Conservation (phyloP, 352 stramenopile species). For the Globisporangium heterothallicum region DNA sequence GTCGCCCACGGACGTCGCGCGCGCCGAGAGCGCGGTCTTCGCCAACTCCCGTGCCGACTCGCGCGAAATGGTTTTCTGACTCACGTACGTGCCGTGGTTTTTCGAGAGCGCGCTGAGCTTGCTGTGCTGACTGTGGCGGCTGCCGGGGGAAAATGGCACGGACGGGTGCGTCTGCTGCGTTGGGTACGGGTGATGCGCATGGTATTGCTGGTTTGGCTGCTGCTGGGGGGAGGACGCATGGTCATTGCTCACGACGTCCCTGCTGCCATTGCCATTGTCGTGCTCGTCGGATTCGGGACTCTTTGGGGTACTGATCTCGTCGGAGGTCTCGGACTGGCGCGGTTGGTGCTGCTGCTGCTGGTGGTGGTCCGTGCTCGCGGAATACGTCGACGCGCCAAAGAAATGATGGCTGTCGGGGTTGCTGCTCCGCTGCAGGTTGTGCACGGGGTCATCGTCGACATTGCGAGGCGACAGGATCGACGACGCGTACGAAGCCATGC, state of each 20-base stretch:
- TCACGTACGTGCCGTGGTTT: conserved; percentile 24
- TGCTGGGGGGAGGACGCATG: no score
- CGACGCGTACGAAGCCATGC: conserved; percentile 14
- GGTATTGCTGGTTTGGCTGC: neutral
- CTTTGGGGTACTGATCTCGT: conserved; percentile 4
- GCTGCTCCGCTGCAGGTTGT: neutral
- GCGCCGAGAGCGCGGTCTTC: conserved; percentile 59
- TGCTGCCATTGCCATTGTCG: neutral
- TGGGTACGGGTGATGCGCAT: neutral
- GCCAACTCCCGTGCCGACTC: conserved; percentile 63
- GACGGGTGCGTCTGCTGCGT: conserved; percentile 1
- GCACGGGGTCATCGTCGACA: conserved; percentile 2
- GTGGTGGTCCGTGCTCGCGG: neutral
- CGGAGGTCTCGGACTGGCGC: conserved; percentile 7
- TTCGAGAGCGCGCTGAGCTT: conserved; percentile 16
- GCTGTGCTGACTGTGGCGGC: conserved; percentile 14
- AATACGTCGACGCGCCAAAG: conserved; percentile 1
- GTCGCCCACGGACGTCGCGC: conserved; percentile 69
- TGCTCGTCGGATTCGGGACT: conserved; percentile 2
- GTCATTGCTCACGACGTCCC: no score
- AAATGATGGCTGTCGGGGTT: conserved; percentile 4
- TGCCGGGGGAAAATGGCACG: conserved; percentile 13
- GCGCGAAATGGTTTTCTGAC: conserved; percentile 24
- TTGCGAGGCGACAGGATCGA: conserved; percentile 13
- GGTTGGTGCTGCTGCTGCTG: conserved; percentile 4